Base-by-base conservation (phyloP, 257 asterid genomes). In the Solanum medicagineum region DNA sequence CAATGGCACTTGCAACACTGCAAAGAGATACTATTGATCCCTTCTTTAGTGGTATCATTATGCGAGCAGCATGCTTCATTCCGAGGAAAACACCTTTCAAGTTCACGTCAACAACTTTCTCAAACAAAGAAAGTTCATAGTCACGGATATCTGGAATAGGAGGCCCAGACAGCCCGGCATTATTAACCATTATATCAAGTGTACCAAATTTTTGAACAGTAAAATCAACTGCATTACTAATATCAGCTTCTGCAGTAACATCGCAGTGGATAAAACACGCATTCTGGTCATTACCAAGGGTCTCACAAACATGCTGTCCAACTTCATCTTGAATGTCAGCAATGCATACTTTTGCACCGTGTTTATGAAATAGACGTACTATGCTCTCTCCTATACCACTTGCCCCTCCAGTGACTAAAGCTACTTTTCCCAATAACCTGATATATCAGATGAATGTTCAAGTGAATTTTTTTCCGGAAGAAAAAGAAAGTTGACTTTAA, bases 391-490 rank as follows among this genome's bases (percentile, higher is more conserved):
- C 98, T 29, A 95, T 95, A 74, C 99, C 99, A 68, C 83, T 60
- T 16, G 98, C 98, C 57, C 99, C 99, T 82, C 99, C 98, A 1
- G 98, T 97, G 81, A 95, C 97, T 83, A 97, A 79, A 54, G 98
- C 97, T 19, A 93, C 98, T 92, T 88, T 92, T 65, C 98, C 99
- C 8, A 87, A 84, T 86, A 97, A 90, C 90, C 98, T 94, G 92
- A 79, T 79, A 62, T 26, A 87, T 56, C 24, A 86, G 14, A 66
- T 20, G 57, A 14, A 53, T 56, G 15, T 26, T 54, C 24, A 51
- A 24, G 42, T 71, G 32, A 45, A 12, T 7, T 74, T 36, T 36
- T 36, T 36, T 74, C 59, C 20, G 24, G 20, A 20, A 42, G 24
- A 10, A 1, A 15, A 65, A 65, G 16, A 15, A 66, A 32, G 22